A percentile compares a stretch with the other conserved stretches of the same genome.
Evolutionary conservation across 805 yeast species (phyloP).

Genomic region (Kregervanrija pseudodelftensis): DNA sequence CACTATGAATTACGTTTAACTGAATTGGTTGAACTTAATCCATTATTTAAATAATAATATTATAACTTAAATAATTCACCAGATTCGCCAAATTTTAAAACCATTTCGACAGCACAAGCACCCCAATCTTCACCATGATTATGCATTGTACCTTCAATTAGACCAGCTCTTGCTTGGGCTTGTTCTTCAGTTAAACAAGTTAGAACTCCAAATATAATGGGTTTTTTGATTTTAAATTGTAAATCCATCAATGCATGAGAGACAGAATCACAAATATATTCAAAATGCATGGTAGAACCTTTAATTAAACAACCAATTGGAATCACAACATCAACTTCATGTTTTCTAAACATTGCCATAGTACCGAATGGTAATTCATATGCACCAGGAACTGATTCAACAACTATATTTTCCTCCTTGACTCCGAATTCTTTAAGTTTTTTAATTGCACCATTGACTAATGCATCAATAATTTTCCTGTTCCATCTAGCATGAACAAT

Average conservation of each 20-base stretch:
- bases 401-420: conserved; percentile 60
- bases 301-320: conserved; percentile 94
- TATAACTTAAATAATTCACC: too few species aligned
- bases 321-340: conserved; percentile 71
- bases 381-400: conserved; percentile 91
- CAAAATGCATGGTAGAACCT: conserved; percentile 97
- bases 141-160: conserved; percentile 67
- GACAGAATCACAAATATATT: conserved; percentile 88
- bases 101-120: conserved; percentile 98
- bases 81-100: conserved; percentile 10
- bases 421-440: conserved; percentile 64
- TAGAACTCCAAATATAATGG: conserved; percentile 88
- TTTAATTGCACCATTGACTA: conserved; percentile 69
- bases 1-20: too few species aligned
- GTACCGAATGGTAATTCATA: conserved; percentile 89
- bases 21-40: too few species aligned
- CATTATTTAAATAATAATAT: too few species aligned
- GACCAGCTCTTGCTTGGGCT: conserved; percentile 88
- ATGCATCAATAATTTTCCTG: conserved; percentile 60
- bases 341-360: conserved; percentile 41
- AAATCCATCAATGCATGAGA: conserved; percentile 79
- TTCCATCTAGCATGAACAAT: conserved; percentile 98
- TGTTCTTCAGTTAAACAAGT: conserved; percentile 93
- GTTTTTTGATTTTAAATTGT: conserved; percentile 61
- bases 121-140: conserved; percentile 99